Conservation (phyloP, 371 early-diverging fungal species). For the Rhizopus arrhizus region DNA sequence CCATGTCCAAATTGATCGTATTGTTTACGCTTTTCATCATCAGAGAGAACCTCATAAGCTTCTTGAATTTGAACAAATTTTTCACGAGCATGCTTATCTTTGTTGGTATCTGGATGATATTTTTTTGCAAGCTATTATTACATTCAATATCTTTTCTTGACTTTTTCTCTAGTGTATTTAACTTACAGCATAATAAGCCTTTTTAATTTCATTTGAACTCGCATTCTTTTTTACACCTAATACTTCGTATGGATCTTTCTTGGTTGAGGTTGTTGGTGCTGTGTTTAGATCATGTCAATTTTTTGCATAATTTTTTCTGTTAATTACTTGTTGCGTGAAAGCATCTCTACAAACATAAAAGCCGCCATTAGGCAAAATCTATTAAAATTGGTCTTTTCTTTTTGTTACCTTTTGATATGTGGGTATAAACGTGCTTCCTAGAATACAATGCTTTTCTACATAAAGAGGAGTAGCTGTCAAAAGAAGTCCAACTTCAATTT, state of each 20-base stretch:
- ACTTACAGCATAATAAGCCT: conserved; percentile 85
- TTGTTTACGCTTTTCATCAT: conserved; percentile 80
- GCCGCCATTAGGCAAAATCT: neutral
- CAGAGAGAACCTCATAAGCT: conserved; percentile 94
- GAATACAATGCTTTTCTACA: conserved; percentile 5
- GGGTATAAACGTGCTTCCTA: conserved; percentile 11
- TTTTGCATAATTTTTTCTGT: neutral
- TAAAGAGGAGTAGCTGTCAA: neutral
- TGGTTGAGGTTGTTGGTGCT: conserved; percentile 18
- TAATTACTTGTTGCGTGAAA: conserved; percentile 34
- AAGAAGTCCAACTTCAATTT: neutral
- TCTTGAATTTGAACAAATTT: conserved; percentile 94
- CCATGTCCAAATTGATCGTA: conserved; percentile 88
- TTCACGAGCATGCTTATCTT: conserved; percentile 83
- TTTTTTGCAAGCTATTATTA: conserved; percentile 79
- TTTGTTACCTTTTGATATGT: conserved; percentile 15
- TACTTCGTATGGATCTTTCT: conserved; percentile 79
- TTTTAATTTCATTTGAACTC: conserved; percentile 86
- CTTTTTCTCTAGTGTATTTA: neutral
- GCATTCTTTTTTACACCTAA: conserved; percentile 81
- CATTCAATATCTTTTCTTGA: conserved; percentile 1
- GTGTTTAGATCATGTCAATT: neutral
- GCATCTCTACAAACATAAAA: conserved; percentile 12
- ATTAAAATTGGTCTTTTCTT: neutral
- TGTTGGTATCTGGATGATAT: conserved; percentile 96